Base-by-base conservation (phyloP, 176 grass and related monocot species). In the Eleusine indica region DNA sequence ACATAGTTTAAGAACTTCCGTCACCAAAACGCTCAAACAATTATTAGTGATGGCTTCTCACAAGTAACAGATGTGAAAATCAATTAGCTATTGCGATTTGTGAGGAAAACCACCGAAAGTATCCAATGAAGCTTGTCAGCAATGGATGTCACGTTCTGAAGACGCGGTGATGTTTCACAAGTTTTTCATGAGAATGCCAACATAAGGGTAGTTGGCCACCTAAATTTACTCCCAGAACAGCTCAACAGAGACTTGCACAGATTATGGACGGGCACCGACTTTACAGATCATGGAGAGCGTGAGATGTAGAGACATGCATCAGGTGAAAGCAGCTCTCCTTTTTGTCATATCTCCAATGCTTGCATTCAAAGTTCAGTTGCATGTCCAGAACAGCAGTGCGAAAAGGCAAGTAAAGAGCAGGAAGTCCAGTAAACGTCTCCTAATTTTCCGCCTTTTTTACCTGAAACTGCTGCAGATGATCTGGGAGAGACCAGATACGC, bases 161-260 rank as follows among this genome's bases (percentile, higher is more conserved):
- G 73, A 42, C 9, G 44, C 25, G 38, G 21, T 61, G 74, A 28
- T 40, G 64, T 2, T 65, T 25, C 35, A 28, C 71, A 44, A 63
- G 51, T 29, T 75, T 17, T 80, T 62, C 62, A 76, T 53, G 77
- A 39, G 37, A 9, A 22, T 44, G 77, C 71, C 19, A 52, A n/a
- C 46, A 11, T 56, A 75, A 75, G 35, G 18, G 7, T 22, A 61
- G 76, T 17, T 25, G 11, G 44, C 19, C 30, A 19, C 75, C 25
- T 47, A 9, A 22, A 46, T 67, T 78, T 16, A 46, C 35, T 44
- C 19, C 16, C 8, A 25, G 6, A 75, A 65, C 66, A 65, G 77
- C 64, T 76, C 71, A 80, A 16, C 43, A 46, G 58, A 58, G 19
- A 58, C 17, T 79, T 82, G 78, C 86, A 86, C 83, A 73, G 73